Evolutionary conservation across 371 early-diverging fungal species (phyloP).

Genomic region (Mortierella sp.): DNA sequence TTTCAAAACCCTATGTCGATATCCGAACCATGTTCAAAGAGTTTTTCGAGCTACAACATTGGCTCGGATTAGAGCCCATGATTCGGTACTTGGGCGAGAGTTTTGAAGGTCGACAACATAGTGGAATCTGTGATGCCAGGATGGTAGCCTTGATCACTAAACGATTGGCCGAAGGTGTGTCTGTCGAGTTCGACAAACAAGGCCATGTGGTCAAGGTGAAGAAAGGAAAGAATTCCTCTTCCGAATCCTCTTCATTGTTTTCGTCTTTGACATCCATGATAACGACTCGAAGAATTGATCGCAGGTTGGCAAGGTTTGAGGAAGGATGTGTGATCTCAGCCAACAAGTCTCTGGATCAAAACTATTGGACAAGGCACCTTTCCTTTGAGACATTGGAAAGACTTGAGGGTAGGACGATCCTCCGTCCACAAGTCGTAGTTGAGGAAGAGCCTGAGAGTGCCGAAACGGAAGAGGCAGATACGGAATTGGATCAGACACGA

Average conservation of each 20-base stretch:
- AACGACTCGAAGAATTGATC: conserved; percentile 15
- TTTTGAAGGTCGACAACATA: conserved; percentile 81
- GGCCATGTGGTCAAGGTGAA: neutral
- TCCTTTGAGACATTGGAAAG: conserved; percentile 24
- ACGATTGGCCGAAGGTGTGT: conserved; percentile 23
- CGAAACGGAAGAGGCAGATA: neutral
- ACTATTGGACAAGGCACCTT: conserved; percentile 20
- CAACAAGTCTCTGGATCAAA: conserved; percentile 46
- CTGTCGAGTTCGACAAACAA: neutral
- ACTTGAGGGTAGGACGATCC: neutral
- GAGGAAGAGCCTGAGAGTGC: conserved; percentile 7
- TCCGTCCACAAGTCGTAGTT: neutral
- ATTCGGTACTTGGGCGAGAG: conserved; percentile 61
- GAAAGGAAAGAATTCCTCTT: conserved; percentile 23
- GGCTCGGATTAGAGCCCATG: conserved; percentile 72
- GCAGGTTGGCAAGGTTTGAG: conserved; percentile 18
- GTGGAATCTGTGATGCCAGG: conserved; percentile 83
- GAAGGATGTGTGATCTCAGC: conserved; percentile 63
- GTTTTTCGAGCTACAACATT: conserved; percentile 57
- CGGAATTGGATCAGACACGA: neutral
- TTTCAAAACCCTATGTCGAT: conserved; percentile 72
- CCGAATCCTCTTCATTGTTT: conserved; percentile 14
- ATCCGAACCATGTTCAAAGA: conserved; percentile 62
- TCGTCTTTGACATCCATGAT: conserved; percentile 3
- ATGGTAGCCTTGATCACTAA: conserved; percentile 72